A percentile compares a stretch with the other conserved stretches of the same genome.
Evolutionary conservation across 768 basidiomycete genomes (phyloP).

Genomic region (Mycena pura): DNA sequence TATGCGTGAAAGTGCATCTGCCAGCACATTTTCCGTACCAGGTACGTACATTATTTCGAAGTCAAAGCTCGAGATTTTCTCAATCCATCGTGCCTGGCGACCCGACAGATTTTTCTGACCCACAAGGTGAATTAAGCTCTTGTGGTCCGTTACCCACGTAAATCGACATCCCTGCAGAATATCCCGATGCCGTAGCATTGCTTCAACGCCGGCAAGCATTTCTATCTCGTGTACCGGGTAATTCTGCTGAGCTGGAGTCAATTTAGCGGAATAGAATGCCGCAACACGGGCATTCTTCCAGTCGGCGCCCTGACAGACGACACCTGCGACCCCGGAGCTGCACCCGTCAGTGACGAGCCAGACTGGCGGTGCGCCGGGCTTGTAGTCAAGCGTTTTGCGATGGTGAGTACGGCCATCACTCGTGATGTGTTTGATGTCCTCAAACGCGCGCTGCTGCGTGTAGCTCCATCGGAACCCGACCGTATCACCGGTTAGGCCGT

Average conservation of each 20-base stretch:
- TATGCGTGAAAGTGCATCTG: background rate
- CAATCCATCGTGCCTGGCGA: background rate
- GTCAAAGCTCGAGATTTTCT: background rate
- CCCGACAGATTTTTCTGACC: background rate
- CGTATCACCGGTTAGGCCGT: background rate
- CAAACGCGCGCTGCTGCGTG: too few species aligned
- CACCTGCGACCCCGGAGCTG: slow-evolving; percentile 10
- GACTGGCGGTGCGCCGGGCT: slow-evolving; percentile 4
- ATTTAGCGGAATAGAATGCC: slow-evolving; percentile 29
- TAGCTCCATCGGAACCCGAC: background rate
- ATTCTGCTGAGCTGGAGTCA: slow-evolving; percentile 28
- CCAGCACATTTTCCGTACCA: background rate
- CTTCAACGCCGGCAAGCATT: background rate
- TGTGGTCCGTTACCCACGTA: slow-evolving; percentile 1
- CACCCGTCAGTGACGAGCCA: slow-evolving; percentile 27
- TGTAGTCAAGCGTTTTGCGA: slow-evolving; percentile 33
- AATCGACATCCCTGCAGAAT: background rate
- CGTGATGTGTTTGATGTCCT: background rate
- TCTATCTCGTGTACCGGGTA: slow-evolving; percentile 15
- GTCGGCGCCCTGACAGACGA: slow-evolving; percentile 8
- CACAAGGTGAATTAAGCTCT: background rate
- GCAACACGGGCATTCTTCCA: slow-evolving; percentile 36
- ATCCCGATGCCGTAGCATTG: slow-evolving; percentile 1
- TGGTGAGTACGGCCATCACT: background rate
- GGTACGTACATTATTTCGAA: background rate